Evolutionary conservation across 139 green algal species (phyloP).

Genomic region (Coccomyxa sp.): DNA sequence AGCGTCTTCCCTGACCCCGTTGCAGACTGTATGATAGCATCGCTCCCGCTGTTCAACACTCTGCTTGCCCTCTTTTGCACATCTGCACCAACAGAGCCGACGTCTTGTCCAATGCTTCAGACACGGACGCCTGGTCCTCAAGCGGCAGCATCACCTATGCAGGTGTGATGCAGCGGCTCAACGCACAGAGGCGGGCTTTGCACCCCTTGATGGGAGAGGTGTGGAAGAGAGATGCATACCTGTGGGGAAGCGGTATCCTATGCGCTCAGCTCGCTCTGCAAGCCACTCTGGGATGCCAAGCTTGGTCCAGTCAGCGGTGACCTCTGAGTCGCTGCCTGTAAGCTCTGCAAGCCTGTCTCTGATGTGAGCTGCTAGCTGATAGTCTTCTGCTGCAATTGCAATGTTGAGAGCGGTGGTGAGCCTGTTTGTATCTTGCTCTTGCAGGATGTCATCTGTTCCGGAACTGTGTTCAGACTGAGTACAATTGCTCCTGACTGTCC

Average conservation of each 20-base stretch:
- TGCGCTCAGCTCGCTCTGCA: constrained; percentile 56
- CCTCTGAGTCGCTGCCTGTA: neutral
- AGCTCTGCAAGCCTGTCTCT: constrained; percentile 33
- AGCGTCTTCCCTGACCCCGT: constrained; percentile 84
- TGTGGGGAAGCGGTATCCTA: constrained; percentile 71
- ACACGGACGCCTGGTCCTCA: too few species aligned
- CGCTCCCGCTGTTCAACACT: constrained; percentile 46
- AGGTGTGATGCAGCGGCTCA: too few species aligned
- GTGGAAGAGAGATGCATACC: constrained; percentile 18
- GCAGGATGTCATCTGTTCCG: too few species aligned
- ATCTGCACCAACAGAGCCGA: constrained; percentile 53
- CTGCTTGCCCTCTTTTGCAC: constrained; percentile 58
- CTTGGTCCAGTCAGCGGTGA: constrained; percentile 44
- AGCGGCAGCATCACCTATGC: too few species aligned
- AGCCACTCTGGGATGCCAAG: constrained; percentile 70
- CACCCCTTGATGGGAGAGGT: too few species aligned
- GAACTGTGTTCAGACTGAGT: too few species aligned
- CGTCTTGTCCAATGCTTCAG: too few species aligned
- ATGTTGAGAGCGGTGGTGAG: constrained; percentile 69
- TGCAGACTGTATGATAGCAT: constrained; percentile 57
- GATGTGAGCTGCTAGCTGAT: constrained; percentile 37
- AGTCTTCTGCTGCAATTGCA: constrained; percentile 71
- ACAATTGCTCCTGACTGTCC: too few species aligned
- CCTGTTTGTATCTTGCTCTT: constrained; percentile 73
- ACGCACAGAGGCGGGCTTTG: too few species aligned